Base-by-base conservation (phyloP, 805 yeast species). In the Starmerella davenportii region DNA sequence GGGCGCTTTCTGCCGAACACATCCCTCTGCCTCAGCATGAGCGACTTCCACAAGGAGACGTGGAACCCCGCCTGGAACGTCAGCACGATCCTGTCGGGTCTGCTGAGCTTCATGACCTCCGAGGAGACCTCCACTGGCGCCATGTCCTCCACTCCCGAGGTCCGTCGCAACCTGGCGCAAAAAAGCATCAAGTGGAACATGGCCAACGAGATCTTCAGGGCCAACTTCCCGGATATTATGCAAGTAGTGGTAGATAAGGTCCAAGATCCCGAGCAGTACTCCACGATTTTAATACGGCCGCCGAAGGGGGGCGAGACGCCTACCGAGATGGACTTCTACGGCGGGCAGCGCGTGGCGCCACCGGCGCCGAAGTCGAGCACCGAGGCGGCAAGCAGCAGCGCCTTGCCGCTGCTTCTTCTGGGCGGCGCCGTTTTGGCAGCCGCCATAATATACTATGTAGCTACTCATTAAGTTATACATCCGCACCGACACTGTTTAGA, bases 51-150 rank as follows among this genome's bases (percentile, higher is more conserved):
- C 51, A 93, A 92, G 4, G 90, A 81, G 55, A 63, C 76, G 1
- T 82, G 94, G 94, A 82, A 82, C 56, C 93, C 94, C 2, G 81
- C 90, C 13, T 82, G 94, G 94, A 74, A 82, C 34, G 93, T 81
- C 16, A 64, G 79, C 15, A 81, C 93, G 0, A 82, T 82, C n/a
- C 63, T 82, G 48, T 79, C 74, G 8, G 94, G 93, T 0, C 58
- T 82, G 31, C 62, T 82, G 47, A 79, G 92, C 56, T 82, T 82
- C 51, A 82, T 82, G 94, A 79, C 90, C 2, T 75, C 87, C 15
- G 68, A 70, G 41, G 93, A 82, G 51, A 60, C 68, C 20, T 79
- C 93, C 2, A 75, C 93, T 0, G 93, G 93, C 1, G 72, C 81
- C 13, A 69, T 80, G 5, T 59, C 55, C 13, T 70, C 90, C 2